Conservation (phyloP, 2,329 filamentous ascomycete species). For the Claviceps sp. region DNA sequence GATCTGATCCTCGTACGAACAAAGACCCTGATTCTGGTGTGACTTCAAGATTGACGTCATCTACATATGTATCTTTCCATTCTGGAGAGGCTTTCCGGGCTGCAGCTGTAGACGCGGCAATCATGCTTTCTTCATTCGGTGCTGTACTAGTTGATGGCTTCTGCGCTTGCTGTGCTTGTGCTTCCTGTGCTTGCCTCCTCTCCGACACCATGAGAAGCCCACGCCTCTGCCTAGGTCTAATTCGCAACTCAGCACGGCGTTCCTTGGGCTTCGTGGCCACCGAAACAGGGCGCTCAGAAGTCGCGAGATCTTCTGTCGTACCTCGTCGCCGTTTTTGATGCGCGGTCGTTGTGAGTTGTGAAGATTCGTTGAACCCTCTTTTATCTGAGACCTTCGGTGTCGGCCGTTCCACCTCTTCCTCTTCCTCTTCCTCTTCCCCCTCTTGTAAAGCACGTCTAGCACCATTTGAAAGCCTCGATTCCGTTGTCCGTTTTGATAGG, state of each 20-base stretch:
- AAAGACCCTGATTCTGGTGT: neutral
- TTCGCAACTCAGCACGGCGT: constrained; percentile 31
- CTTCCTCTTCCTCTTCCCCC: neutral
- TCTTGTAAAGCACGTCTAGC: neutral
- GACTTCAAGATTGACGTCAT: neutral
- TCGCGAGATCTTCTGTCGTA: neutral
- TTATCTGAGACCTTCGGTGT: neutral
- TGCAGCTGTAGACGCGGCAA: neutral
- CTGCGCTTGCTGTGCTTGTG: neutral
- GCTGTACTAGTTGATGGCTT: neutral
- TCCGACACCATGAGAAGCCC: constrained; percentile 34
- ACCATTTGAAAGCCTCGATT: neutral
- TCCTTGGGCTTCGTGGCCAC: constrained; percentile 7
- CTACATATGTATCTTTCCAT: neutral
- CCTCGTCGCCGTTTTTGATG: neutral
- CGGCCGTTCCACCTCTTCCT: neutral
- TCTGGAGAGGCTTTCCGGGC: neutral
- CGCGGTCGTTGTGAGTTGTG: neutral
- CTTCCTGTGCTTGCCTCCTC: constrained; percentile 9
- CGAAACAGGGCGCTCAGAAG: neutral
- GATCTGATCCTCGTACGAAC: no score
- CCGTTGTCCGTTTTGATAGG: neutral
- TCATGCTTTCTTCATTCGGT: neutral
- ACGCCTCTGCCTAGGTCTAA: constrained; percentile 32
- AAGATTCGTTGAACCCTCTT: neutral